Conservation (phyloP, 345 rosid genomes). For the Ailanthus altissimus region DNA sequence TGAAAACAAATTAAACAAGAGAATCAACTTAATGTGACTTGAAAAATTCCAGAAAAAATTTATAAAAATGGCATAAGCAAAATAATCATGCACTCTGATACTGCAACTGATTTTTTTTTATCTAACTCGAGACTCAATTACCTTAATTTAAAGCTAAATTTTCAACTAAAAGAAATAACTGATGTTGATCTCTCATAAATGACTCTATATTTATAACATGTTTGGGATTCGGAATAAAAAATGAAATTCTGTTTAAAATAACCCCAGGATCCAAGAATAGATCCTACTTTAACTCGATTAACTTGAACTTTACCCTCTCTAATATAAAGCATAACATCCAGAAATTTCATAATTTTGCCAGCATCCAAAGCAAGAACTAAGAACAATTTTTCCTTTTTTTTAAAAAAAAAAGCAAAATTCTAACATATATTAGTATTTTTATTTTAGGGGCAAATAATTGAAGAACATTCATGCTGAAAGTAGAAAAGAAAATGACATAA, state of each 20-base stretch:
- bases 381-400: neutral
- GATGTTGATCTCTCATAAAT: slow-evolving; percentile 5
- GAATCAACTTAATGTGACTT: neutral
- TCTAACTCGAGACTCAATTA: neutral
- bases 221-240: neutral
- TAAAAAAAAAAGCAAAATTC: neutral
- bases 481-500: slow-evolving; percentile 3
- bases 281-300: neutral
- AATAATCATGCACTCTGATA: neutral
- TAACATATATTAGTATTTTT: neutral
- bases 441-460: slow-evolving; percentile 8
- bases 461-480: slow-evolving; percentile 16
- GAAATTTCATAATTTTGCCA: neutral
- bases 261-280: slow-evolving; percentile 13
- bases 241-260: neutral
- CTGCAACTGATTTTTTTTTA: neutral
- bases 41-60: neutral
- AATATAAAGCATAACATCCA: slow-evolving; percentile 2
- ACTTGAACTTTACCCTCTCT: neutral
- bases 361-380: neutral
- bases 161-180: neutral
- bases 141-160: neutral
- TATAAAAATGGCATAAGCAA: neutral
- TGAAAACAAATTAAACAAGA: neutral
- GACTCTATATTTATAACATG: neutral